Base-by-base conservation (phyloP, 371 early-diverging fungal genomes). In the Ordospora colligata region DNA sequence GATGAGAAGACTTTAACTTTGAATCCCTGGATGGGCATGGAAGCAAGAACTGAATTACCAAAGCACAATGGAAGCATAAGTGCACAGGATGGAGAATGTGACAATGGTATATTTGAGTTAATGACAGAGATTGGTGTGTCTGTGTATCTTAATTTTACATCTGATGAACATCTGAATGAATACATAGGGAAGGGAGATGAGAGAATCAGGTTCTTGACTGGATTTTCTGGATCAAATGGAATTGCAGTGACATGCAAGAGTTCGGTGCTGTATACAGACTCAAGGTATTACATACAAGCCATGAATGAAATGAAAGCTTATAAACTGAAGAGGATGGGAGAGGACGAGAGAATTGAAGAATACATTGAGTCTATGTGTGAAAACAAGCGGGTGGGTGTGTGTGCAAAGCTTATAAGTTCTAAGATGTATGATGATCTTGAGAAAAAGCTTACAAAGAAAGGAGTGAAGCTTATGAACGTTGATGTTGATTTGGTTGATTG, bases 221-320 rank as follows among this genome's bases (percentile, higher is more conserved):
- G 94, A 25, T 98, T 98, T 81, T 92, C 91, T 68, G 99, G 97
- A 11, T 94, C 95, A 10, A 94, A 96, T 43, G 96, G 92, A 83
- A 86, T 87, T 63, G 91, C 91, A 3, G 87, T 94, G 47, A 88
- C 92, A 21, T 88, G 90, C 10, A 52, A 78, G 19, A 73, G 86
- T 23, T 91, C 91, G 22, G 89, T 89, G 9, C 86, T 95, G 58
- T 95, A 93, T 85, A 97, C 98, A 9, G 99, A 97, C 83, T 94
- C 95, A 2, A 87, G 97, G 52, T 98, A 97, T 88, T 96, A 91
- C 85, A 83, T 97, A 71, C 97, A 96, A 86, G 97, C 96, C 10
- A 87, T 90, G 0, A 87, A 92, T 80, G 90, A 97, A 85, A 85
- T 97, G 63, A 92, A 47, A 11, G 73, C 66, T 32, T 63, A 74